Evolutionary conservation across 2,329 filamentous ascomycete genomes (phyloP), one percentile per base, ranked within the genome.

Genomic region (Paracamarosporium sp.): DNA sequence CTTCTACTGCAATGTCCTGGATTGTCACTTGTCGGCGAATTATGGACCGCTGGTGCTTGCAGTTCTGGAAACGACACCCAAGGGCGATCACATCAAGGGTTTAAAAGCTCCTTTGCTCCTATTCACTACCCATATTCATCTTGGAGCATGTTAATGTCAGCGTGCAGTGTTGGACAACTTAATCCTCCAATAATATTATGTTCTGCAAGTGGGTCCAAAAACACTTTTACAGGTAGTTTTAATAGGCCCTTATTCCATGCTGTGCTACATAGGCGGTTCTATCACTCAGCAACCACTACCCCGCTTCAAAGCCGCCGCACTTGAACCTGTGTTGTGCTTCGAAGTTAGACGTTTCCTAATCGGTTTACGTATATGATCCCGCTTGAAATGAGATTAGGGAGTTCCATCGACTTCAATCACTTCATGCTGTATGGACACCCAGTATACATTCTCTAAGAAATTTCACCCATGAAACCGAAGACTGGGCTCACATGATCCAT

Each of bases 231-330:
- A 52, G 59, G 58, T n/a, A 56, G 59, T 60, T 50, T 63, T 53
- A 58, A 61, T 44, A 64, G 66, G 55, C 28, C 41, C 53, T 58
- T 48, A 61, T 56, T 66, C 59, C 50, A 66, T 61, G 60, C 64
- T 64, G 71, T 61, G 66, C 68, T 68, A 69, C 69, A 63, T 59
- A 47, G 54, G 63, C 61, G 58, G 61, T 61, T 65, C 33, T 25
- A 51, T 31, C 31, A 25, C 20, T 50, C 25, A 43, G 47, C 38
- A 31, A 4, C n/a, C 20, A 53, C 27, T 46, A 28, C 28, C 48
- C 48, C 45, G 30, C 46, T 31, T 25, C 13, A 17, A 27, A 24
- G 43, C 25, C 24, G n/a, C 20, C 27, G 44, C 44, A n/a, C 44
- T 24, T 35, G 27, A 44, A 22, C 25, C 25, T 38, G n/a, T 35